Evolutionary conservation across 2,329 filamentous ascomycete species (phyloP), one percentile per base, ranked within the genome.

Genomic region (Penicillium sp.): DNA sequence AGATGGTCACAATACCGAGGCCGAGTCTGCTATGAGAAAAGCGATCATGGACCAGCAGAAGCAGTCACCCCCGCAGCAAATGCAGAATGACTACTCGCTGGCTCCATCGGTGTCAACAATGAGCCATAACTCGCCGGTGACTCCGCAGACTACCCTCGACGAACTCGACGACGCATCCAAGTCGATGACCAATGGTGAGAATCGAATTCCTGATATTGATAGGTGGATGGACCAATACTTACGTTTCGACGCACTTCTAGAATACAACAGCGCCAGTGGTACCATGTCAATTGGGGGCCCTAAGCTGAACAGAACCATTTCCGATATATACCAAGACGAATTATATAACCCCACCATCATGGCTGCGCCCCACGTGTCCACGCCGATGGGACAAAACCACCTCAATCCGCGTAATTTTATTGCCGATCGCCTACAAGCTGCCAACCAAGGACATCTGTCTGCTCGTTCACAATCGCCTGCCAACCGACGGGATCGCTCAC

Each of bases 291-390:
- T 79, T 61, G 79, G 81, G 39, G 79, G 87, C 27, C 89, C 92
- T 27, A 94, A 93, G 75, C 83, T 96, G 62, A 88, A 92, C 65
- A 84, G 91, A 56, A 94, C 92, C 0, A 91, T 94, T 77, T 93
- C 91, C 19, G 91, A 96, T 69, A 83, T 91, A 49, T 93, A 90
- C 69, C 83, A 86, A 67, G 93, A 96, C 72, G 91, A 94, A 73
- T 82, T 96, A 0, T 96, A 90, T 79, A 92, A 88, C 66, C 61
- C 75, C 66, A 67, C 78, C 74, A 25, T 71, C 62, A 72, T 73
- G 68, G 63, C 73, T 15, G 67, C 71, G 52, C 71, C 70, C 29
- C 72, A 75, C 57, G 55, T 70, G 59, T 72, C 79, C 31, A 72
- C 68, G 66, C 69, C 63, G 9, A 60, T 66, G 56, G 67, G 68